These are phyloP conservation scores for Pyronema domesticum DNA, from an alignment of 495 filamentous ascomycete genomes.

Conservation along the genomic window DNA sequence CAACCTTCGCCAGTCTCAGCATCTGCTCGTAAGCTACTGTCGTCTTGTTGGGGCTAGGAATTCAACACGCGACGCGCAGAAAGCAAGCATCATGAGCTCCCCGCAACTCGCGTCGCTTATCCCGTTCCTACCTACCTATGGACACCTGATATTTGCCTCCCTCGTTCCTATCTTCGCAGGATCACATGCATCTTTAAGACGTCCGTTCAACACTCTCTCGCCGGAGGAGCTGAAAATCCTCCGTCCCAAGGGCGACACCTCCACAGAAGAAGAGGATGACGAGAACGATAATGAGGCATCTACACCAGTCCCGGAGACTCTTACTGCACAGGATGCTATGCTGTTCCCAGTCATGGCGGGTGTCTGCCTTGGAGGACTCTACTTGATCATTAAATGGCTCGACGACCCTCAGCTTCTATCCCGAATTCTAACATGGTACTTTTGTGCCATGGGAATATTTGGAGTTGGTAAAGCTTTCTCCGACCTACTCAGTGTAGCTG, in stretches of 20 bases:
- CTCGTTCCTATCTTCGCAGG: conserved; percentile 57
- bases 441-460: conserved; percentile 60
- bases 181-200: conserved; percentile 50
- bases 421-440: conserved; percentile 69
- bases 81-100: background rate
- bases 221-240: conserved; percentile 11
- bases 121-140: conserved; percentile 40
- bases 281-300: conserved; percentile 41
- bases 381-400: conserved; percentile 77
- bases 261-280: conserved; percentile 34
- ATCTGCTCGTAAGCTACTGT: too few relatives aligned
- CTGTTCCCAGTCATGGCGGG: conserved; percentile 74
- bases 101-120: background rate
- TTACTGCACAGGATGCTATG: conserved; percentile 66
- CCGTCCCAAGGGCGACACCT: conserved; percentile 48
- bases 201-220: conserved; percentile 33
- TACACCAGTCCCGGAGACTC: conserved; percentile 46
- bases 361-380: conserved; percentile 52
- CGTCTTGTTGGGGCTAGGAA: background rate
- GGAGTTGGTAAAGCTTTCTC: conserved; percentile 50
- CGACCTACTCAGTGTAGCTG: conserved; percentile 45
- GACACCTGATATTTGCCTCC: conserved; percentile 48
- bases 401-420: conserved; percentile 67
- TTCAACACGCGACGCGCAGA: background rate
- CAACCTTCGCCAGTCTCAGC: too few relatives aligned